Evolutionary conservation across 140 eudicot genomes (phyloP).

Genomic region (Senecio squalidus): DNA sequence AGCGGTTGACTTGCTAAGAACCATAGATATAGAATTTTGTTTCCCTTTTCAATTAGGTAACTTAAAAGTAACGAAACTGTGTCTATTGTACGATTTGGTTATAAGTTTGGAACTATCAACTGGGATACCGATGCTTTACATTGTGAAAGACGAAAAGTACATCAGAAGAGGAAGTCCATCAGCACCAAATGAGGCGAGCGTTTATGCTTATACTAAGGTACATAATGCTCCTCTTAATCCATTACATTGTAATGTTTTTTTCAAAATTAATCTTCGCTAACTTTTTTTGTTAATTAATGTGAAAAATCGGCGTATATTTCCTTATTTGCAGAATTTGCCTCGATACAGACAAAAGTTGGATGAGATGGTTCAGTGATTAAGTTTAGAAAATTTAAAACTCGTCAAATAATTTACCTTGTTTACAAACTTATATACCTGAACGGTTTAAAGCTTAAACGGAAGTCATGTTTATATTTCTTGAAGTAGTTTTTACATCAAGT

Average conservation of each 20-base stretch:
- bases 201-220: constrained; percentile 93
- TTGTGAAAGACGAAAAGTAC: constrained; percentile 70
- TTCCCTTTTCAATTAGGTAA: no score
- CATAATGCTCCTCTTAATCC: not conserved
- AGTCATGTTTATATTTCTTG: not conserved
- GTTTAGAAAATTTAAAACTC: not conserved
- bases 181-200: constrained; percentile 87
- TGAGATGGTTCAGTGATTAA: constrained; percentile 50
- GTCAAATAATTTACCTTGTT: not conserved
- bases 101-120: constrained; percentile 91
- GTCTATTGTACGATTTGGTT: constrained; percentile 34
- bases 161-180: constrained; percentile 94
- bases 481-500: not conserved
- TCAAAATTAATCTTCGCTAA: no score
- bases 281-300: no score
- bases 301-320: no score
- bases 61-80: no score
- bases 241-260: not conserved
- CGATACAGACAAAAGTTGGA: constrained; percentile 82
- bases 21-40: no score
- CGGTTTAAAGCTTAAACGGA: no score
- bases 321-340: constrained; percentile 65
- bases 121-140: constrained; percentile 92
- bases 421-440: not conserved
- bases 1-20: no score